A percentile compares a stretch with the other conserved stretches of the same genome.
These are phyloP conservation scores for Talaromyces sp. DNA, from an alignment of 2,329 filamentous ascomycete species.

Conservation along the genomic window DNA sequence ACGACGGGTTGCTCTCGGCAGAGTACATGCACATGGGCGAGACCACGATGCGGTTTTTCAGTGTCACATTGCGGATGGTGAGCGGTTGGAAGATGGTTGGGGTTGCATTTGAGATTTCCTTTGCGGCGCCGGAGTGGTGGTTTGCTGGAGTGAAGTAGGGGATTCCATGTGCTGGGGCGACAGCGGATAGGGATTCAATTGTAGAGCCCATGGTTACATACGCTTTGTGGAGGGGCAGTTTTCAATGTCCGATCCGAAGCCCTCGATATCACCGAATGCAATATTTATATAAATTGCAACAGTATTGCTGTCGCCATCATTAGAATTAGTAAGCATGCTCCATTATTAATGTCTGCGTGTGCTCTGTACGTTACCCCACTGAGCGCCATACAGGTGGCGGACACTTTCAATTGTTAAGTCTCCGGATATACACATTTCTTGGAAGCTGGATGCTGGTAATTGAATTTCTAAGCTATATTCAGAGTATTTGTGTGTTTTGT, in stretches of 20 bases:
- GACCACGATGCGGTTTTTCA: constrained; percentile 60
- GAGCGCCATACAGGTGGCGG: too few relatives aligned
- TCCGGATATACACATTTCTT: background rate
- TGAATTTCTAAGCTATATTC: background rate
- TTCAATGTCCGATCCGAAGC: background rate
- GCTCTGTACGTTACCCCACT: background rate
- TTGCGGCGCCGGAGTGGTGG: background rate
- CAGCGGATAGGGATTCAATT: background rate
- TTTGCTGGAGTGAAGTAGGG: constrained; percentile 2
- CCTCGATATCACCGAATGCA: background rate
- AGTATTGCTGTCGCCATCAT: background rate
- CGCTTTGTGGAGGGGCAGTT: background rate
- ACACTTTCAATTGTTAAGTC: background rate
- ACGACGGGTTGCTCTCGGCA: constrained; percentile 42
- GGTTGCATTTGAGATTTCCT: background rate
- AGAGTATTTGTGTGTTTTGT: background rate
- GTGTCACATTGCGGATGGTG: constrained; percentile 48
- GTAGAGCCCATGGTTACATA: background rate
- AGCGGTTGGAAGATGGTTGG: constrained; percentile 1
- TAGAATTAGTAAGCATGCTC: background rate
- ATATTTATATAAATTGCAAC: background rate
- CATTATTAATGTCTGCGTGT: background rate
- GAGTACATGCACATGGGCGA: constrained; percentile 63
- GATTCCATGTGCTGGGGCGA: background rate
- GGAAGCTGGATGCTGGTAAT: background rate